Base-by-base conservation (phyloP, 805 yeast species). In the Kluyveromyces lactis region DNA sequence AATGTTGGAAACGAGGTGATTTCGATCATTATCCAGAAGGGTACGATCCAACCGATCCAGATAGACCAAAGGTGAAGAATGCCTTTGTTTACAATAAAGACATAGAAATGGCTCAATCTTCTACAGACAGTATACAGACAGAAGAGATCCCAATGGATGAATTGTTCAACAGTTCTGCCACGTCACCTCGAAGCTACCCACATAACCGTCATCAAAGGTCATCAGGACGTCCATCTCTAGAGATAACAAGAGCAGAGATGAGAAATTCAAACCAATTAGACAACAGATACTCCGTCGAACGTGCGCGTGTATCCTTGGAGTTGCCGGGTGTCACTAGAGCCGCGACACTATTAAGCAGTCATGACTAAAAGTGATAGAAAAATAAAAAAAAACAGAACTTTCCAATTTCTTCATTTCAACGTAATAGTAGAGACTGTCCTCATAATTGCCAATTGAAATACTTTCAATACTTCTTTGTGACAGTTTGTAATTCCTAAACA, bases 41-140 rank as follows among this genome's bases (percentile, higher is more conserved):
- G 39, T 83, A 80, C 55, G 94, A 83, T 56, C 94, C 94, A 32
- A 82, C 94, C 2, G 89, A 82, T 59, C 86, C 89, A 23, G 63
- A 78, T 44, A 69, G 83, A 48, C 68, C 66, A 12, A 70, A 69
- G 44, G 64, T 81, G 23, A 50, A 53, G 17, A 59, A 56, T 4
- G 59, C 15, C 49, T 15, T 50, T 39, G 44, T 27, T 38, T 39
- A 12, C 49, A 46, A 12, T 18, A 39, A 21, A 17, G 24, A 62
- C 33, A 47, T 55, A 12, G 64, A 54, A 15, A 63, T 65, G 24
- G 44, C 34, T 13, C 27, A 49, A 17, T 35, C 47, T 4, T 57
- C 62, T 16, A 56, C 48, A 31, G 58, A 55, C 18, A 55, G 54
- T 15, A 47, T 66, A 12, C 46, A 49, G 27, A 65, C 69, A 1